A percentile compares a stretch with the other conserved stretches of the same genome.
phyloP scores from a whole-genome alignment of 345 rosid genomes.

The Gossypioides kirkii region DNA sequence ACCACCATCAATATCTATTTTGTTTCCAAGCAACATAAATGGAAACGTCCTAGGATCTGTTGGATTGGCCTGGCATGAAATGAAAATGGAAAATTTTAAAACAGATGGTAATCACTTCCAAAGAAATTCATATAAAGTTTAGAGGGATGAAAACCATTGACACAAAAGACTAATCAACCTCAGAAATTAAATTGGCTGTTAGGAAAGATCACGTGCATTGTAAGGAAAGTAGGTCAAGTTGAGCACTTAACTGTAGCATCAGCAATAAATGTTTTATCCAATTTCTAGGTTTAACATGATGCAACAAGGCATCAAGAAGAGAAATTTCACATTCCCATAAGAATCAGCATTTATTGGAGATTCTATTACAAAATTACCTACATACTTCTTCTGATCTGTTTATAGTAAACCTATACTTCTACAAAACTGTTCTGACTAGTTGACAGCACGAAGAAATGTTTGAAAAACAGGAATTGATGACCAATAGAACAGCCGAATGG shows the following conservation, averaged over 20 bases:
- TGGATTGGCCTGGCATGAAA: conserved; percentile 65
- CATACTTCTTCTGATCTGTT: not conserved
- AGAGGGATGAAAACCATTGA: not conserved
- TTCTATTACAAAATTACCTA: not conserved
- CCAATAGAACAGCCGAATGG: not conserved
- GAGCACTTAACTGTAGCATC: not conserved
- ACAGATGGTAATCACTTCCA: not conserved
- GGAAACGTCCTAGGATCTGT: conserved; percentile 73
- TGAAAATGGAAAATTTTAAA: conserved; percentile 10
- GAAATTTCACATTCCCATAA: not conserved
- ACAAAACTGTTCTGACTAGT: not conserved
- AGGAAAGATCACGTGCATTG: not conserved
- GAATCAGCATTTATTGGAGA: not conserved
- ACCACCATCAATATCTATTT: conserved; percentile 97
- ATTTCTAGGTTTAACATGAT: not conserved
- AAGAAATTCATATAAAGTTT: not conserved
- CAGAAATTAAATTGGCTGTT: not conserved
- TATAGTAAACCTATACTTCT: not conserved
- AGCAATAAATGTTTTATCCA: not conserved
- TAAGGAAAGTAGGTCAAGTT: not conserved
- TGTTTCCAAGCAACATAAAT: conserved; percentile 87
- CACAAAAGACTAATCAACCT: not conserved
- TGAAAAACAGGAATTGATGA: not conserved
- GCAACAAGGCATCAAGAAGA: not conserved
- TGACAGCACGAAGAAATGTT: not conserved